Evolutionary conservation across 129 eudicot genomes (phyloP), one percentile per base, ranked within the genome.

Genomic region (Smallanthus sonchifolius): DNA sequence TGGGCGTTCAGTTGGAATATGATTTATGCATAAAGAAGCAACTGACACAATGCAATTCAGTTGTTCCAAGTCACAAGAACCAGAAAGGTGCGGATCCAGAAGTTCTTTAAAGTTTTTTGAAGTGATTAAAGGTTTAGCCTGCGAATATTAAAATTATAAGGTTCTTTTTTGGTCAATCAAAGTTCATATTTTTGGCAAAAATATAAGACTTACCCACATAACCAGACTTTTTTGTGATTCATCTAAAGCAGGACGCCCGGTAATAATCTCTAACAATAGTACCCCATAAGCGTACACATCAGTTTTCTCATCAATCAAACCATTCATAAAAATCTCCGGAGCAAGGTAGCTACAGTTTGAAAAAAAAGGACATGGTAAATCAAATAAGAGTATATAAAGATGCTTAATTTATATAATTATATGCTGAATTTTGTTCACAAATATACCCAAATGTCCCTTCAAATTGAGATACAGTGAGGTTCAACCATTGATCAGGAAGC

Each of bases 261-360:
- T 82, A 39, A 90, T 83, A 42, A 93, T 81, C 79, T 93, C 98
- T 51, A 93, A 72, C 39, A 88, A 66, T 10, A 93, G 76, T 54
- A 93, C 96, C 49, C 98, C 98, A 57, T 66, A 90, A 65, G 98
- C 96, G 62, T 87, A 92, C 17, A 92, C 95, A 76, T 89, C 98
- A 10, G 96, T 89, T 79, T 92, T 92, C 55, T 92, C 98, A 66
- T 92, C 96, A 13, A 92, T 95, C 67, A 73, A 47, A 60, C 96
- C 98, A 42, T 92, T 82, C 91, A 90, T 66, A 80, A 93, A 93
- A 74, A 90, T 79, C 87, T 93, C 96, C 6, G 96, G 98, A 32
- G 98, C 95, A 69, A 69, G 95, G 77, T 93, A 89, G 52, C 98
- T 92, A 87, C 7, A 60, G 45, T 67, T 16, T 74, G 7, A 14